Conservation (phyloP, 139 green algal species). For the Volvox africanus region DNA sequence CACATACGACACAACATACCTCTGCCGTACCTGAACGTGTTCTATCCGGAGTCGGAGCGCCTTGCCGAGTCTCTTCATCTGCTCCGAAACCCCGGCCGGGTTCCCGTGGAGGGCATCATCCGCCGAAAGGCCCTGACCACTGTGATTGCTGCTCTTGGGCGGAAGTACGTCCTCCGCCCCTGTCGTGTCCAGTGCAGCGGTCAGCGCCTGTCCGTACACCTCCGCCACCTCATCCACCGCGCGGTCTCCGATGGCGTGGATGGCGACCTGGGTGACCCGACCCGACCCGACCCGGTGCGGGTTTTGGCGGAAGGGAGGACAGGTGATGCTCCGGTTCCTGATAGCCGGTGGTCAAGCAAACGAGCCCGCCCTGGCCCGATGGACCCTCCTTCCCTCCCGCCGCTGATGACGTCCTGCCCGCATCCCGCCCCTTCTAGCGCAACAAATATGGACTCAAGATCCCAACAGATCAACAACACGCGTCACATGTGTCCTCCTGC, state of each 20-base stretch:
- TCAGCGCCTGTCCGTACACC: slow-evolving; percentile 21
- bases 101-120: too few relatives aligned
- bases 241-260: slow-evolving; percentile 85
- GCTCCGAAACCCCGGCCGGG: not conserved
- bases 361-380: too few relatives aligned
- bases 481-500: too few relatives aligned
- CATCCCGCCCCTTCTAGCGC: too few relatives aligned
- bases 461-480: too few relatives aligned
- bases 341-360: too few relatives aligned
- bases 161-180: not conserved
- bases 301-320: too few relatives aligned
- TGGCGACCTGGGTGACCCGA: slow-evolving; percentile 60
- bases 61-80: not conserved
- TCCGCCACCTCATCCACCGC: slow-evolving; percentile 80
- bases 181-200: not conserved
- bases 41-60: slow-evolving; percentile 60
- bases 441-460: too few relatives aligned
- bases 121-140: too few relatives aligned
- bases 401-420: not conserved
- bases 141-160: not conserved
- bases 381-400: not conserved
- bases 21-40: slow-evolving; percentile 56
- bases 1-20: too few relatives aligned
- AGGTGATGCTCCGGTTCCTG: too few relatives aligned
- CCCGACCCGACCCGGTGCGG: too few relatives aligned